Evolutionary conservation across 768 basidiomycete genomes (phyloP), one percentile per base, ranked within the genome.

Genomic region (Crucibulum laeve): DNA sequence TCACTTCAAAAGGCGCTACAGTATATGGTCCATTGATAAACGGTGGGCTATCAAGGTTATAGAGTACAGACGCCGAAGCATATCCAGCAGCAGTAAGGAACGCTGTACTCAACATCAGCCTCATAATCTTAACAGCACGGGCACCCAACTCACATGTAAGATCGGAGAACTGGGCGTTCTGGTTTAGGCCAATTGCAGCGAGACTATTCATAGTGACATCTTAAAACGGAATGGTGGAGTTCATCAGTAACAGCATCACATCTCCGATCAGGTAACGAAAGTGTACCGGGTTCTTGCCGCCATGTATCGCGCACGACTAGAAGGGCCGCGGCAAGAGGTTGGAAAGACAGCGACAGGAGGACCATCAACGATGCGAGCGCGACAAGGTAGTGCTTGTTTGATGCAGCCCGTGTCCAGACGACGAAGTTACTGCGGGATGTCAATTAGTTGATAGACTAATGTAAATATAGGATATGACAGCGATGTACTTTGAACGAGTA

Each of bases 21-120:
- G 76, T 73, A 48, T 74, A 80, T 3, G 59, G 62, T 6, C 56
- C 59, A 36, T 60, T 51, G n/a, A 74, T 56, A 51, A 80, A 82
- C 2, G 71, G 60, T 4, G 77, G 74, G 22, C 67, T 56, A 0
- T 58, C 58, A 3, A 80, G 58, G 42, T 67, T 53, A 49, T 77
- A 80, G 18, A 75, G 52, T 7, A 74, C 68, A 1, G 65, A 64
- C 4, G 77, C 71, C 7, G 73, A 70, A 10, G 79, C 74, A 47
- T 70, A 80, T 10, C 78, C 78, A 5, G 79, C 73, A 5, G 77
- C 78, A 28, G 73, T 69, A 30, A 76, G 55, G 57, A 79, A 80
- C 3, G 68, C 74, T 78, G 47, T 5, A 23, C 7, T 13, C n/a
- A 24, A 17, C 24, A 17, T 40, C 18, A 40, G 39, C 22, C 5